Percentiles rank a stretch among this genome's conserved stretches.
These are phyloP conservation scores for Neurospora sp. DNA, from an alignment of 495 filamentous ascomycete genomes.

Conservation along the genomic window DNA sequence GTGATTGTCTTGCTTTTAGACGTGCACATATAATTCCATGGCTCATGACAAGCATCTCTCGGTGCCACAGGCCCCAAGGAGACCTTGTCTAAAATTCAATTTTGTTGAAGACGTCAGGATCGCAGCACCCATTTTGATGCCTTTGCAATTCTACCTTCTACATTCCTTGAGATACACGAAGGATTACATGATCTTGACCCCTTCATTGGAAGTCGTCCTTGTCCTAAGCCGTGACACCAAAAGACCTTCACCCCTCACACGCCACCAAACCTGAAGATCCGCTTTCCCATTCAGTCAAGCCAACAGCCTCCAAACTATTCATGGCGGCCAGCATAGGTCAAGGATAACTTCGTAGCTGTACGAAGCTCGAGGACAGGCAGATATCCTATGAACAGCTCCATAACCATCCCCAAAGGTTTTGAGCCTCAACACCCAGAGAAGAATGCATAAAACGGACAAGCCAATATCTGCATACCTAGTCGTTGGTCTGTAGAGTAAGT, in stretches of 20 bases:
- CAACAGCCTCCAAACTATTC: not conserved
- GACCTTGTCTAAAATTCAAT: not conserved
- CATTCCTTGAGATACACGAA: not conserved
- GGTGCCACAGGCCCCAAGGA: not conserved
- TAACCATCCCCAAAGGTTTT: not conserved
- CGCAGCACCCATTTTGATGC: too few species aligned
- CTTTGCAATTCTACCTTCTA: not conserved
- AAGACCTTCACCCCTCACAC: not conserved
- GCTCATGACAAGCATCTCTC: not conserved
- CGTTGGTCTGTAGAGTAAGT: not conserved
- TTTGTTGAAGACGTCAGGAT: not conserved
- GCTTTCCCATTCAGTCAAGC: not conserved
- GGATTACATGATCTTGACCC: not conserved
- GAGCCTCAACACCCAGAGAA: not conserved
- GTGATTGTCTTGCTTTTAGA: not conserved
- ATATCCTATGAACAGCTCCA: not conserved
- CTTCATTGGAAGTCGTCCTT: not conserved
- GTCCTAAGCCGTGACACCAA: not conserved
- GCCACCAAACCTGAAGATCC: not conserved
- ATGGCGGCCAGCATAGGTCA: not conserved
- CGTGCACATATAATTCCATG: not conserved
- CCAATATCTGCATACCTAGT: too few species aligned
- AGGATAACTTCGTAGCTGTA: not conserved
- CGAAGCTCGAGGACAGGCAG: not conserved
- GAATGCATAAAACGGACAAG: too few species aligned